Evolutionary conservation across 2,329 filamentous ascomycete genomes (phyloP).

Genomic region (Purpureocillium lavendulum): DNA sequence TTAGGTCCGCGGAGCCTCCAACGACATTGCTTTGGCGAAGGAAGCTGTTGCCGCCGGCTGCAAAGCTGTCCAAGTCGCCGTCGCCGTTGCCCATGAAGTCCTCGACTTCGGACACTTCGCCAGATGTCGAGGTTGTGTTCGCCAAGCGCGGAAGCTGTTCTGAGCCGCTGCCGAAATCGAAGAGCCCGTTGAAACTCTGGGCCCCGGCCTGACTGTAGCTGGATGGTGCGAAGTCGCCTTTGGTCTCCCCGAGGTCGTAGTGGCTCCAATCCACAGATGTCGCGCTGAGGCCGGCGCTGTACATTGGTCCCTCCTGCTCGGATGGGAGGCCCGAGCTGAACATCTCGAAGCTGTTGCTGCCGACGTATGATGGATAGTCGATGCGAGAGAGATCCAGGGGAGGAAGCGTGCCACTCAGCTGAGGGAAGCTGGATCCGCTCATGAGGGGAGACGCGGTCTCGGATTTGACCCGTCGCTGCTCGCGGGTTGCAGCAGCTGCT

Average conservation of each 20-base stretch:
- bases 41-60: constrained; percentile 35
- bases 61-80: constrained; percentile 40
- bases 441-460: constrained; percentile 53
- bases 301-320: constrained; percentile 48
- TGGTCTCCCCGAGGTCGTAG: constrained; percentile 38
- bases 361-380: constrained; percentile 40
- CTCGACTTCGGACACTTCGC: constrained; percentile 60
- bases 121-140: constrained; percentile 52
- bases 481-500: constrained; percentile 26
- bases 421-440: constrained; percentile 39
- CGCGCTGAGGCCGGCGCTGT: constrained; percentile 53
- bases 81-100: constrained; percentile 43
- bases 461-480: constrained; percentile 49
- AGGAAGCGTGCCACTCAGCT: constrained; percentile 42
- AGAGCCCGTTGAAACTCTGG: constrained; percentile 41
- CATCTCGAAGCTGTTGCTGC: constrained; percentile 40
- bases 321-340: constrained; percentile 39
- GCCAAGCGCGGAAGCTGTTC: constrained; percentile 47
- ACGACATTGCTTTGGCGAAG: constrained; percentile 38
- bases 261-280: constrained; percentile 38
- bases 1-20: constrained; percentile 32
- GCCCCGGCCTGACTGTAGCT: constrained; percentile 45
- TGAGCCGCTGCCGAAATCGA: constrained; percentile 43
- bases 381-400: constrained; percentile 52
- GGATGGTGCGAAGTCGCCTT: constrained; percentile 41